phyloP scores from a whole-genome alignment of 345 rosid genomes.

The Populus euphratica region DNA sequence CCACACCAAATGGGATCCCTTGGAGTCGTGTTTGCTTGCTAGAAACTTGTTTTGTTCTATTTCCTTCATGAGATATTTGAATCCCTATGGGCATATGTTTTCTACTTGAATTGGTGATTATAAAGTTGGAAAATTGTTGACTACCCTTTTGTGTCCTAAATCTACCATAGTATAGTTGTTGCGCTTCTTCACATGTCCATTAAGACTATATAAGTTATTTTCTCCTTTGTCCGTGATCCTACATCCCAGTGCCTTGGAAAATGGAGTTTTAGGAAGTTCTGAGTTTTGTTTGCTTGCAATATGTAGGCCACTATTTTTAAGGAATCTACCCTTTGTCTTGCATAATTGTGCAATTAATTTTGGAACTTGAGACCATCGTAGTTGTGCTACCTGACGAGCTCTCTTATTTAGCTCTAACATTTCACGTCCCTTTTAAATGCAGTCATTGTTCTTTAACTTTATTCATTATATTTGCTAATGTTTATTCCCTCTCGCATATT shows the following conservation, averaged over 20 bases:
- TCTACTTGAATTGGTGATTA: no score
- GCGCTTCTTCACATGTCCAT: no score
- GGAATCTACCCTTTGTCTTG: not conserved
- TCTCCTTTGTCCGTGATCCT: no score
- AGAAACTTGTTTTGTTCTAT: no score
- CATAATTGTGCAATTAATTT: not conserved
- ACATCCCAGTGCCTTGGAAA: not conserved
- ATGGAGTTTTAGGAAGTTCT: not conserved
- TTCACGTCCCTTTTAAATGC: no score
- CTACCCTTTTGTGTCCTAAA: no score
- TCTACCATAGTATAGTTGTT: no score
- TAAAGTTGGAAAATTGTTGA: no score
- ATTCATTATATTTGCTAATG: conserved; percentile 22
- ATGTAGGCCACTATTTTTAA: no score
- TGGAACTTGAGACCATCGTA: not conserved
- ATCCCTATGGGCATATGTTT: no score
- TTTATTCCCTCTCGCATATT: conserved; percentile 29
- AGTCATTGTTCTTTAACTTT: not conserved
- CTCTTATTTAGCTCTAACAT: conserved; percentile 1
- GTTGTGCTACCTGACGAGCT: not conserved
- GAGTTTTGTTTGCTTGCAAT: not conserved
- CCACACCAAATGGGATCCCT: not conserved
- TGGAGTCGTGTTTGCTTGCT: not conserved
- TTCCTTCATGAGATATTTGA: no score
- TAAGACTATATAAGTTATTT: no score